These are phyloP conservation scores for Peterozyma toletana DNA, from an alignment of 805 yeast genomes.

Conservation along the genomic window DNA sequence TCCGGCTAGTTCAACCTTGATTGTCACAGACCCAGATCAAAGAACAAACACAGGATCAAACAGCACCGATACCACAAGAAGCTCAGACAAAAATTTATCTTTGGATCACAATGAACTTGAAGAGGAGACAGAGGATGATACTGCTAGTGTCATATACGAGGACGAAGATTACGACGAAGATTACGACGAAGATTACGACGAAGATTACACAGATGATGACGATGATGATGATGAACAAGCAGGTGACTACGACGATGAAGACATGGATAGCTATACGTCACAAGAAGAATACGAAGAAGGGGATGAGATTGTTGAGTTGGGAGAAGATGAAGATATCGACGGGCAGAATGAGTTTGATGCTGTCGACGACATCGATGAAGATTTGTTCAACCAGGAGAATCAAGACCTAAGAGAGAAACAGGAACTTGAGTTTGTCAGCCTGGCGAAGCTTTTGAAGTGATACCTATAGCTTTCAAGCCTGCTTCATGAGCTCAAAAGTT, in stretches of 20 bases:
- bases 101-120: slow-evolving; percentile 20
- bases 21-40: slow-evolving; percentile 8
- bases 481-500: too few relatives aligned
- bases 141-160: slow-evolving; percentile 17
- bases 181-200: slow-evolving; percentile 18
- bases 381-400: too few relatives aligned
- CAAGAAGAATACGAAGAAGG: background rate
- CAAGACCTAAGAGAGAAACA: too few relatives aligned
- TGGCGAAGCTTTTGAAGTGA: too few relatives aligned
- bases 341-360: too few relatives aligned
- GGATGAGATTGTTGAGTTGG: background rate
- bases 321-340: too few relatives aligned
- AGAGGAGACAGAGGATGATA: slow-evolving; percentile 21
- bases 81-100: slow-evolving; percentile 26
- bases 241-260: slow-evolving; percentile 11
- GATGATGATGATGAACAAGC: slow-evolving; percentile 20
- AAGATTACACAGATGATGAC: slow-evolving; percentile 20
- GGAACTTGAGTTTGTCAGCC: too few relatives aligned
- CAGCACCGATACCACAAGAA: slow-evolving; percentile 14
- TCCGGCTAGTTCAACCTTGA: slow-evolving; percentile 1
- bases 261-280: slow-evolving; percentile 5
- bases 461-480: too few relatives aligned
- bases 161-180: slow-evolving; percentile 13
- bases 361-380: too few relatives aligned
- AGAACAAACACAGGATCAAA: slow-evolving; percentile 26